Conservation (phyloP, 2,329 filamentous ascomycete genomes). For the Zopfia rhizophila region DNA sequence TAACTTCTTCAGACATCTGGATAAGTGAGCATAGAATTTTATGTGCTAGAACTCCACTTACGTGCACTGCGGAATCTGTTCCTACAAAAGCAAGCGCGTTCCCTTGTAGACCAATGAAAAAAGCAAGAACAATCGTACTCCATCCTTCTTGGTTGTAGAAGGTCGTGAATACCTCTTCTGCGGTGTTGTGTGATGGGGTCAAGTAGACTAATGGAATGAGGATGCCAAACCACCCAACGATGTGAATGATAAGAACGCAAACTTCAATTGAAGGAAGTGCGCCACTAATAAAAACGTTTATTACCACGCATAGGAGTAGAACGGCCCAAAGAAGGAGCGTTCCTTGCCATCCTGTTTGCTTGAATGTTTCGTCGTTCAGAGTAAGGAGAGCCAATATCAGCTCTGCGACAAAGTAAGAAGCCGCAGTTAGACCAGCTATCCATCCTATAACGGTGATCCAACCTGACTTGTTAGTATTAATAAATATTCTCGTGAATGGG, state of each 20-base stretch:
- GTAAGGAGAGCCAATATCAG: constrained; percentile 44
- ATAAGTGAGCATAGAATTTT: constrained; percentile 13
- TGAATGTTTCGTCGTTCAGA: constrained; percentile 53
- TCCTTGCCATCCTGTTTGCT: constrained; percentile 59
- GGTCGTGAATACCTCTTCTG: constrained; percentile 55
- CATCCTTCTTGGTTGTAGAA: constrained; percentile 61
- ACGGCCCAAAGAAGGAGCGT: constrained; percentile 62
- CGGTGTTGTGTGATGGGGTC: constrained; percentile 51
- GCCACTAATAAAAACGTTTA: constrained; percentile 61
- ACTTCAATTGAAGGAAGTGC: constrained; percentile 62
- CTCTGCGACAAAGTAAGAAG: constrained; percentile 48
- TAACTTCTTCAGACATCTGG: constrained; percentile 53
- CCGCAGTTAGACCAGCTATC: constrained; percentile 53
- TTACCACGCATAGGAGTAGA: constrained; percentile 51
- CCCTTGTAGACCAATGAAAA: constrained; percentile 55
- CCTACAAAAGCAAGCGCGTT: constrained; percentile 52
- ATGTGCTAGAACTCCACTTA: too few relatives aligned
- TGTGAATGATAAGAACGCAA: constrained; percentile 60
- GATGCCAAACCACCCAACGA: constrained; percentile 64
- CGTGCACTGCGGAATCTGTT: constrained; percentile 52
- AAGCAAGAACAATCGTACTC: constrained; percentile 56
- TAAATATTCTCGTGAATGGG: background rate
- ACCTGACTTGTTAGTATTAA: constrained; percentile 38
- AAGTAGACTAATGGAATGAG: constrained; percentile 54
- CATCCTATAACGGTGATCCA: constrained; percentile 59